Conservation (phyloP, 2,329 filamentous ascomycete genomes). For the Colletotrichum truncatum region DNA sequence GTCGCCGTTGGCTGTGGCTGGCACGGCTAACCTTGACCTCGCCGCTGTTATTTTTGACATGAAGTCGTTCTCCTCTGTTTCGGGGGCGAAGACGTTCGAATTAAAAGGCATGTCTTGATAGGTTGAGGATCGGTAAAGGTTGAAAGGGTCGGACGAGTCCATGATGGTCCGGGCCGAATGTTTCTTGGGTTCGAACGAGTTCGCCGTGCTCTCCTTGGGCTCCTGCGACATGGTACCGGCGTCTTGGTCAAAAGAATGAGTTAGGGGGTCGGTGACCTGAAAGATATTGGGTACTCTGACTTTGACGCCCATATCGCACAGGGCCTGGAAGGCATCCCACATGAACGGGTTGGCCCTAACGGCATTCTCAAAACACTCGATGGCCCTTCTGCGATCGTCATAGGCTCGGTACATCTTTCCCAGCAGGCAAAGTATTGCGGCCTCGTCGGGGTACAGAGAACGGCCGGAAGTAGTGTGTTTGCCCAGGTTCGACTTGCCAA, state of each 20-base stretch:
- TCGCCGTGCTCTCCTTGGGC: constrained; percentile 46
- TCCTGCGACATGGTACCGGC: constrained; percentile 42
- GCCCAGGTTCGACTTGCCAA: constrained; percentile 78
- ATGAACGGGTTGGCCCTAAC: constrained; percentile 93
- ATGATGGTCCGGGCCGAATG: constrained; percentile 46
- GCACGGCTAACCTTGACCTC: constrained; percentile 53
- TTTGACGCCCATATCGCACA: constrained; percentile 88
- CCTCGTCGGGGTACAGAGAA: constrained; percentile 81
- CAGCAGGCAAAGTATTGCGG: constrained; percentile 83
- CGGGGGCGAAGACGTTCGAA: constrained; percentile 49
- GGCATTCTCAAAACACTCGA: constrained; percentile 87
- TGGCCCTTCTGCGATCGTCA: constrained; percentile 84
- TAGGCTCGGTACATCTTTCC: constrained; percentile 88
- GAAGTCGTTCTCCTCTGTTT: constrained; percentile 61
- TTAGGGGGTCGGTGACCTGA: constrained; percentile 69
- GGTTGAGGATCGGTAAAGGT: constrained; percentile 50
- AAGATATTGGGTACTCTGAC: constrained; percentile 89
- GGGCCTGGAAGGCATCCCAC: constrained; percentile 93
- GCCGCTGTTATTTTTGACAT: constrained; percentile 64
- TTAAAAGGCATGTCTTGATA: constrained; percentile 50
- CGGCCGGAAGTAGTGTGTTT: constrained; percentile 82
- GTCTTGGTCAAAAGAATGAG: constrained; percentile 57
- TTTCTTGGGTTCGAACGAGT: constrained; percentile 54
- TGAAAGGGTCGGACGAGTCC: constrained; percentile 60
- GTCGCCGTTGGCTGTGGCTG: constrained; percentile 47